Base-by-base conservation (phyloP, 805 yeast genomes). In the Candida ponderosae region DNA sequence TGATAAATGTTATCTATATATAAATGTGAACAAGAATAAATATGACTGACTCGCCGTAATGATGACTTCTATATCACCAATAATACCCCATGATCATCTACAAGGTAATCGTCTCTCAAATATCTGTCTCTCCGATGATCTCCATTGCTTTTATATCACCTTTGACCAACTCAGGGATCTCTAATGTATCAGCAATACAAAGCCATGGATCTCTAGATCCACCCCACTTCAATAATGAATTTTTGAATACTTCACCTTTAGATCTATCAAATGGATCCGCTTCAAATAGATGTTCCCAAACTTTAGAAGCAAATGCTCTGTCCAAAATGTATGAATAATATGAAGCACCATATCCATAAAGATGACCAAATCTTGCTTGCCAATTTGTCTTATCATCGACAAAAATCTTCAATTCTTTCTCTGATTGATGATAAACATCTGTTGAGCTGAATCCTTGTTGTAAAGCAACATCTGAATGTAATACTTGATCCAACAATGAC, bases 321-420 rank as follows among this genome's bases (percentile, higher is more conserved):
- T 93, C 98, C 39, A 93, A 72, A 36, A 93, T 59, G 55, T 93
- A 93, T 23, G 96, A 83, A 61, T 93, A 93, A 54, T 93, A 93
- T 1, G 89, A 84, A 0, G 97, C 85, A 1, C 97, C 97, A 53
- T 93, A 93, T 0, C 96, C 87, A 47, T 82, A 84, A 30, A 93
- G 62, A 54, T 93, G 98, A 2, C 96, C 95, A 60, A 93, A 89
- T 53, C 81, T 86, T 1, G 95, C 97, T 40, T 86, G 94, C 96
- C 97, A 89, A 19, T 79, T 80, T 2, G 95, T 79, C 44, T 72
- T 64, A 16, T 67, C 60, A 46, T 85, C 90, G 3, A 81, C 75
- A 50, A 84, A 78, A 2, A 87, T 74, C 30, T 72, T 63, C 37
- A 80, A 53, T 19, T 72, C 58, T 4, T 57, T 49, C 53, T 86